Base-by-base conservation (phyloP, 2,329 filamentous ascomycete genomes). In the Helminthosporium solani region DNA sequence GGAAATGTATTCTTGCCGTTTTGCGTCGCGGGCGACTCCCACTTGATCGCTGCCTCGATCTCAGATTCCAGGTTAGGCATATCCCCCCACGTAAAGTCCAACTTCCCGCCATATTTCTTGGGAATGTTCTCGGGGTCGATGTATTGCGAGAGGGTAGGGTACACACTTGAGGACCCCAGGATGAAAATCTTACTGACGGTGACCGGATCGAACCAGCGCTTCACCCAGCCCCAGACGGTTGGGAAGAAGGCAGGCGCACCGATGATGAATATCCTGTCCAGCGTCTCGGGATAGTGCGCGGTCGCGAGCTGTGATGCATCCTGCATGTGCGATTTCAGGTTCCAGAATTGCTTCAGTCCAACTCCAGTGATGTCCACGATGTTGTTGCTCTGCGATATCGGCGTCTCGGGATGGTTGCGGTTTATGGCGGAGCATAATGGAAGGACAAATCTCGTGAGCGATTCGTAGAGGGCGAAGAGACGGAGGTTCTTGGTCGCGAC, bases 151-250 rank as follows among this genome's bases (percentile, higher is more conserved):
- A 97, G 81, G 1, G 89, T 92, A 14, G 85, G 75, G 57, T 85
- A 81, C 42, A 95, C 86, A 70, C 95, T 89, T 44, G 81, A 66
- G 7, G 82, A 76, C 38, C 79, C 78, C 44, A 97, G 82, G 59
- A 97, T 94, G 70, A 95, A 96, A 68, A 97, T 96, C 75, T 97
- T 97, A 61, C 89, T 94, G 2, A 72, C 70, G 27, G 92, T 96
- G 52, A 90, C 90, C 6, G 91, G 91, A 73, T 78, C 74, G 39
- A 96, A 96, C 90, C 91, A 96, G 63, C 87, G 86, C 78, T 95
- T 95, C 73, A 95, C 81, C 90, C 90, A 96, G 56, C 88, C 84
- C 91, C 91, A 92, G 49, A 96, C 88, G 2, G 90, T 96, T 40
- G 87, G 87, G 76, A 96, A 96, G 79, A 95, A 96, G 36, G 81